Evolutionary conservation across 208 protist genomes (phyloP).

Genomic region (Strigomonas culicis): DNA sequence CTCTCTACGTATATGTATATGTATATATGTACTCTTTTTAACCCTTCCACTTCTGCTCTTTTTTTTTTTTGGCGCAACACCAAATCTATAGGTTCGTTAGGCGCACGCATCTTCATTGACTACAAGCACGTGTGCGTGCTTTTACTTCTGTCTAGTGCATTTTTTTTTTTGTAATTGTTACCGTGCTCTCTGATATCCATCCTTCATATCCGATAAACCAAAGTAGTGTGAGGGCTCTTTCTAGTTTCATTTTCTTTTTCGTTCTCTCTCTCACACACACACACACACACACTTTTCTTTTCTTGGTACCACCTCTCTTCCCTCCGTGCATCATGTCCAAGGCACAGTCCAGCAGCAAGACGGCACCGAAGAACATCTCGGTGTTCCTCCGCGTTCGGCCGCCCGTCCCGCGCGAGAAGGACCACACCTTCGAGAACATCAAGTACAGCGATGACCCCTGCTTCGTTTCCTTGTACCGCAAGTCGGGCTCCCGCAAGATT

Average conservation of each 20-base stretch:
- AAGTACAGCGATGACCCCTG: constrained; percentile 45
- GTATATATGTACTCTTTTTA: neutral
- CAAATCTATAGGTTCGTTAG: neutral
- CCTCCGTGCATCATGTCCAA: constrained; percentile 28
- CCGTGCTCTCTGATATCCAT: neutral
- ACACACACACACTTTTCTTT: neutral
- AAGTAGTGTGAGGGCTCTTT: neutral
- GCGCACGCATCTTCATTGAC: neutral
- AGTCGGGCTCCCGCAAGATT: constrained; percentile 29
- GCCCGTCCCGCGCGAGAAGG: constrained; percentile 61
- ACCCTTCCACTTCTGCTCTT: neutral
- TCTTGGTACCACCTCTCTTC: neutral
- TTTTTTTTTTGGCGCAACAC: neutral
- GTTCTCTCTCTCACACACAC: constrained; percentile 3
- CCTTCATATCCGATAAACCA: neutral
- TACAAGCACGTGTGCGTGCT: neutral
- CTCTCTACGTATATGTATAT: neutral
- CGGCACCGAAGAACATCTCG: constrained; percentile 80
- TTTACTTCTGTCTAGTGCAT: constrained; percentile 1
- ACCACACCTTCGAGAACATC: constrained; percentile 74
- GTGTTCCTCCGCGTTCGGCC: constrained; percentile 86
- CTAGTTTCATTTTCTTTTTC: constrained; percentile 8
- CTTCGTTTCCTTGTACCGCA: constrained; percentile 43
- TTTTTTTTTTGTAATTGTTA: constrained; percentile 3
- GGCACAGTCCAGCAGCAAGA: constrained; percentile 36